Base-by-base conservation (phyloP, 2,329 filamentous ascomycete species). In the Diaporthe destruens region DNA sequence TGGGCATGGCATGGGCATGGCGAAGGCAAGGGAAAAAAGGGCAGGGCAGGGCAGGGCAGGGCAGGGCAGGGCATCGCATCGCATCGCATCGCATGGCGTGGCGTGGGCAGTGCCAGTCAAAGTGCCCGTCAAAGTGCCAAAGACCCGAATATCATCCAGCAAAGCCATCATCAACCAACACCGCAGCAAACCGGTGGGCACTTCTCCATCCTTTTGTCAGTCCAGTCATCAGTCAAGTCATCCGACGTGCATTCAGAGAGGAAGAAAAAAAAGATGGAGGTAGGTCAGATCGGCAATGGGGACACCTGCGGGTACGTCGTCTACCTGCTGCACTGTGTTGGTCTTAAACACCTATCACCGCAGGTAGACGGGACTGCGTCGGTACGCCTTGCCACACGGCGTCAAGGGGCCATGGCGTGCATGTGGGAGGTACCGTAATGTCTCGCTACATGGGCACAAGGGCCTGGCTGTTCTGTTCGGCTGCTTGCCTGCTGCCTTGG, bases 201-300 rank as follows among this genome's bases (percentile, higher is more conserved):
- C 39, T 47, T 23, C 39, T 16, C 25, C 39, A 42, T 32, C 18
- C 57, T n/a, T n/a, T n/a, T 47, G 39, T 51, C 47, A n/a, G 54
- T 23, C 25, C 59, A 49, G 42, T 47, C 57, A 49, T 49, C 59
- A 63, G 29, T 14, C 59, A 42, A 65, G 59, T 65, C 61, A 65
- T 51, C 44, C 47, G 59, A 66, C 39, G n/a, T n/a, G 47, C 47
- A 53, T 25, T 16, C 39, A 18, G 39, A 16, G 5, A 16, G 12
- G 12, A 36, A 36, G 3, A 11, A 20, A 39, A 18, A 47, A 36
- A 39, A 51, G 32, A 53, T 66, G 44, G 61, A 66, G 44, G 59
- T 51, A 25, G 42, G 61, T 65, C 61, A 65, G 61, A 65, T 36
- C 57, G 44, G 61, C 61, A 34, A 25, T 16, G 44, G 59, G 42